Percentiles rank a stretch among this genome's conserved stretches.
phyloP scores from a whole-genome alignment of 768 basidiomycete species.

The Steccherinum ochraceum region DNA sequence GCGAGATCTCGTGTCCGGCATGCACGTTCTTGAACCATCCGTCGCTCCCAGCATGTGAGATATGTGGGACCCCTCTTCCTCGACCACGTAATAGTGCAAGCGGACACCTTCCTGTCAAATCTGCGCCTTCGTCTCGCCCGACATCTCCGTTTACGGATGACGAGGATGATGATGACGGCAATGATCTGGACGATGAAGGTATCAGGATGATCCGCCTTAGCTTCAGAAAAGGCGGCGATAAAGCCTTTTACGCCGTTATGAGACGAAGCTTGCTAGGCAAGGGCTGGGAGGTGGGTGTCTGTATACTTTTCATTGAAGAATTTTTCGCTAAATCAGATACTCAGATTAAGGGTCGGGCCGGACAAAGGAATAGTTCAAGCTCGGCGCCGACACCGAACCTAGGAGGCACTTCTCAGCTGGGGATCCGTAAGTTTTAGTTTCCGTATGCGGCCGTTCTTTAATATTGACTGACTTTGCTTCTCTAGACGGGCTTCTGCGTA shows the following conservation, averaged over 20 bases:
- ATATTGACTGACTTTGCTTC: neutral
- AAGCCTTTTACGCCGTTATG: conserved; percentile 70
- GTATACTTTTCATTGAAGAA: neutral
- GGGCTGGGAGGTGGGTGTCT: conserved; percentile 61
- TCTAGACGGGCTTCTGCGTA: conserved; percentile 76
- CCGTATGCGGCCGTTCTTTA: neutral
- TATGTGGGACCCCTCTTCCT: conserved; percentile 73
- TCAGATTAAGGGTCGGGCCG: neutral
- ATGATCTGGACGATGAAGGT: conserved; percentile 27
- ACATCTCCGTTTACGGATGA: conserved; percentile 38
- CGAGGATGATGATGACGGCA: conserved; percentile 19
- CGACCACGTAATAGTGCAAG: conserved; percentile 14
- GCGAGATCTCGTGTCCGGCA: conserved; percentile 61
- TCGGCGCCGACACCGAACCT: neutral
- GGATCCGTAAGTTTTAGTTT: neutral
- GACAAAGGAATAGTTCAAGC: neutral
- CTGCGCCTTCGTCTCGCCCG: conserved; percentile 62
- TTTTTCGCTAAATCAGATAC: conserved; percentile 6
- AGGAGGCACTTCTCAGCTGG: neutral
- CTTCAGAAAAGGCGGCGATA: conserved; percentile 89
- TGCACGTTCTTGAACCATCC: conserved; percentile 94
- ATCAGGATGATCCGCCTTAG: conserved; percentile 70
- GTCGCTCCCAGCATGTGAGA: conserved; percentile 70
- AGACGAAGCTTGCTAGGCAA: conserved; percentile 65
- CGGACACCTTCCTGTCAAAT: conserved; percentile 34